phyloP scores from a whole-genome alignment of 1,284 basidiomycete species.

The Omphalotus olearius region DNA sequence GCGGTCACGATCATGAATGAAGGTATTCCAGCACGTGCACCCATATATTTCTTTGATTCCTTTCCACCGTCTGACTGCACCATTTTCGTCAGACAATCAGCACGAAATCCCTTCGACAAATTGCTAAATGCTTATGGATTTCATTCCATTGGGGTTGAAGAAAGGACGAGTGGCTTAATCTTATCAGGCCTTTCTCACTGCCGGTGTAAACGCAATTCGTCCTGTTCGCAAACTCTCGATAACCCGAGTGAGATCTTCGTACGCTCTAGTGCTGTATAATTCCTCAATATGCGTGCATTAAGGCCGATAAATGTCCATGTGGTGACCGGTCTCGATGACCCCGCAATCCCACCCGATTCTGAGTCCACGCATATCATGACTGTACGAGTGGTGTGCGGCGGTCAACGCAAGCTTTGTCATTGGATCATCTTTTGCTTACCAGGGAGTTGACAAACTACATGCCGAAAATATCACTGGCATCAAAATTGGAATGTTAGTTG shows the following conservation, averaged over 20 bases:
- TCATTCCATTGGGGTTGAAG: too few species aligned
- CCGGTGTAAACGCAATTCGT: constrained; percentile 35
- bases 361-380: constrained; percentile 38
- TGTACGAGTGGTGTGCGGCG: constrained; percentile 20
- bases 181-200: too few species aligned
- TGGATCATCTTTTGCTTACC: background rate
- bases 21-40: too few species aligned
- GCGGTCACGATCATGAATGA: background rate
- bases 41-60: background rate
- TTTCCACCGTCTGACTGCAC: background rate
- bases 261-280: background rate
- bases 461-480: constrained; percentile 37
- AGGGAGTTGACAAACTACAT: constrained; percentile 45
- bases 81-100: too few species aligned
- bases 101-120: too few species aligned
- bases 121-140: too few species aligned
- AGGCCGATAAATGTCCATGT: constrained; percentile 23
- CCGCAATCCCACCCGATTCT: constrained; percentile 30
- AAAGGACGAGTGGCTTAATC: too few species aligned
- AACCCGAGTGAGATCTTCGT: constrained; percentile 21
- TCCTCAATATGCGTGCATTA: constrained; percentile 17
- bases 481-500: constrained; percentile 40
- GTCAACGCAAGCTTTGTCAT: background rate
- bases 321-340: constrained; percentile 26
- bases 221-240: constrained; percentile 29